Base-by-base conservation (phyloP, 2,329 filamentous ascomycete species). In the Fusarium pseudonygamai region DNA sequence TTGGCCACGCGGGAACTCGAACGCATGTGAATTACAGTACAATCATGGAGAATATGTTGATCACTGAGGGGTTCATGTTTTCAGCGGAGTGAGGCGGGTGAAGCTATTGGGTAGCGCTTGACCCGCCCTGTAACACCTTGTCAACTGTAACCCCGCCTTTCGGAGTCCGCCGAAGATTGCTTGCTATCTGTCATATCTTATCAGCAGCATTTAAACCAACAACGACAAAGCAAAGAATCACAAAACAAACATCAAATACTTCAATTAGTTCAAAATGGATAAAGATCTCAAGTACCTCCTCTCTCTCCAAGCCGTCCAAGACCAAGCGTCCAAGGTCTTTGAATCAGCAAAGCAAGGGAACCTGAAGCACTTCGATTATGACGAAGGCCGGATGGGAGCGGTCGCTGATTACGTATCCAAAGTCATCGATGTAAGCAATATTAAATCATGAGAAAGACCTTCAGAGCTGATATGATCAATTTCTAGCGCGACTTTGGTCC, bases 401-500 rank as follows among this genome's bases (percentile, higher is more conserved):
- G 82, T 82, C 16, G 84, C 82, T 6, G 81, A 85, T 24, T 86
- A 83, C 50, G 85, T 87, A 4, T 76, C 78, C 14, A 75, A 75
- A 14, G 79, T 86, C 24, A 87, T 87, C 32, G 79, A 83, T 67
- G 85, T 86, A 1, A 53, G 66, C 16, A n/a, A 9, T 28, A 28
- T 28, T 4, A 8, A 9, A 4, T 18, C 7, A 0, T 16, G 3
- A 13, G 1, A 12, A 14, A 16, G 1, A 22, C 1, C 5, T 1
- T 3, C 0, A n/a, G 34, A 12, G 24, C 39, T 60, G 1, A 66
- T 1, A 1, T 0, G 7, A 16, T 4, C 1, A 3, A 3, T 20
- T 2, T n/a, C 3, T 39, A 88, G 86, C 84, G 86, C 24, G 86
- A 88, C 71, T 88, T 85, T 67, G 86, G 86, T 1, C 86, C 86